Percentiles rank a stretch among this genome's conserved stretches.
Evolutionary conservation across 371 early-diverging fungal species (phyloP).

Genomic region (Mortierella sp.): DNA sequence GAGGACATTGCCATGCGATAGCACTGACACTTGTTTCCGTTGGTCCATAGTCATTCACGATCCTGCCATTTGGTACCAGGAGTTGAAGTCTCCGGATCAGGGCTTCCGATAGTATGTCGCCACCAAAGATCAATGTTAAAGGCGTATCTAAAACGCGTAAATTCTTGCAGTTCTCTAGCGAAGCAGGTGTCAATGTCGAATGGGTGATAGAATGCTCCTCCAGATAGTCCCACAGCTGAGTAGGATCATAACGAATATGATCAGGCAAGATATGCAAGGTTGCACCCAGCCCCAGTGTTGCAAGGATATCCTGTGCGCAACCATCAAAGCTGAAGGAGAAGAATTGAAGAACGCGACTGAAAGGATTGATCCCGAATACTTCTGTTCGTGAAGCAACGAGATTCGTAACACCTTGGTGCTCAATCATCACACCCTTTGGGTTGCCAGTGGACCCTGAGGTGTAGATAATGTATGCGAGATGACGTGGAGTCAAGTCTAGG

Average conservation of each 20-base stretch:
- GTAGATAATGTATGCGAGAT: slow-evolving; percentile 46
- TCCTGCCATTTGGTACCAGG: background rate
- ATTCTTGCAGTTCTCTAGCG: background rate
- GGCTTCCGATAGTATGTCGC: background rate
- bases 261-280: background rate
- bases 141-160: background rate
- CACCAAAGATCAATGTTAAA: background rate
- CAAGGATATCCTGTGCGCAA: background rate
- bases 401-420: slow-evolving; percentile 3
- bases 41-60: slow-evolving; percentile 48
- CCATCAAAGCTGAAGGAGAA: background rate
- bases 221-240: background rate
- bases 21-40: slow-evolving; percentile 26
- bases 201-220: background rate
- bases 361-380: background rate
- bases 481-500: background rate
- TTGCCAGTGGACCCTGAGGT: slow-evolving; percentile 63
- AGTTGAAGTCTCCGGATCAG: background rate
- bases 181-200: background rate
- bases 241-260: background rate
- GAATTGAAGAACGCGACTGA: background rate
- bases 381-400: background rate
- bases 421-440: slow-evolving; percentile 60
- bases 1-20: background rate
- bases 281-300: background rate